A percentile compares a stretch with the other conserved stretches of the same genome.
Evolutionary conservation across 2,329 filamentous ascomycete genomes (phyloP).

Genomic region (Dendryphion nanum): DNA sequence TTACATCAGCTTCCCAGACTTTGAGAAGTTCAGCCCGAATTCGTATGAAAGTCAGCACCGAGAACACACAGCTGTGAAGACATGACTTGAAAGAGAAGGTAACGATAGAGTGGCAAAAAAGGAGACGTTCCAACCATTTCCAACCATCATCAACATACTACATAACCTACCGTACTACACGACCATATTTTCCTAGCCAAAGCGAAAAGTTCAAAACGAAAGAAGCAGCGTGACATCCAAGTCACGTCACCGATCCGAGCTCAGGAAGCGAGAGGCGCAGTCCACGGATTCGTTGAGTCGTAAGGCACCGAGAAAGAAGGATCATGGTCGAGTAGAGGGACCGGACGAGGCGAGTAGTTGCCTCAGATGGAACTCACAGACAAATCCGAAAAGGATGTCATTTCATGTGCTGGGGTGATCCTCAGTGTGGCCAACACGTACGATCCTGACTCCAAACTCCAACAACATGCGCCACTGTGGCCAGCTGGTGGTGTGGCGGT

Average conservation of each 20-base stretch:
- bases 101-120: constrained; percentile 2
- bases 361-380: no score
- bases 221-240: constrained; percentile 3
- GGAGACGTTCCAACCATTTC: constrained; percentile 2
- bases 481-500: no score
- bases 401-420: no score
- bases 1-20: constrained; percentile 73
- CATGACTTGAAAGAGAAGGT: constrained; percentile 19
- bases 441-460: no score
- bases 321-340: no score
- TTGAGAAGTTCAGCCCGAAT: constrained; percentile 58
- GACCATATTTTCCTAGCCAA: constrained; percentile 8
- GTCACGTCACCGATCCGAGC: no score
- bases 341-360: no score
- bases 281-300: no score
- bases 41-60: constrained; percentile 27
- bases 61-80: constrained; percentile 30
- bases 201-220: constrained; percentile 3
- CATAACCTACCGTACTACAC: constrained; percentile 7
- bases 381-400: no score
- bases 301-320: no score
- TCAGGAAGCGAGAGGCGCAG: constrained; percentile 7
- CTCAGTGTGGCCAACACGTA: no score
- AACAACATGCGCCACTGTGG: no score
- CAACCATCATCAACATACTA: constrained; percentile 8